Evolutionary conservation across 768 basidiomycete genomes (phyloP), one percentile per base, ranked within the genome.

Genomic region (Lactarius psammicola): DNA sequence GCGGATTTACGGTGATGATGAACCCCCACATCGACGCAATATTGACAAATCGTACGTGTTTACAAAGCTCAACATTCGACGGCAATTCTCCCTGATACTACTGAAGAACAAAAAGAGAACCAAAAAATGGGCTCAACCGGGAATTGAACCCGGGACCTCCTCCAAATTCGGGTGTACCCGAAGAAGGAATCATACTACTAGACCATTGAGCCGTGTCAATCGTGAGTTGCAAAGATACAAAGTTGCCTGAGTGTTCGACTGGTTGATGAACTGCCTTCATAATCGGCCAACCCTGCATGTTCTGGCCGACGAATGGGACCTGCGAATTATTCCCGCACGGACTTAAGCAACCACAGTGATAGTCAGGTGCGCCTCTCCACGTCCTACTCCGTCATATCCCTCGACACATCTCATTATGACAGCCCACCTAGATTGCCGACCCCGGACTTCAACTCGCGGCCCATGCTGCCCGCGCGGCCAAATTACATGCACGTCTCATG

Each of bases 401-500:
- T 42, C 46, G 38, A 55, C 62, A 59, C 33, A 51, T 62, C 61
- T 66, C 61, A 63, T 61, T 63, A 59, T 59, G 61, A 53, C 65
- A 62, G 65, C 44, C 61, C 49, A 59, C 44, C 33, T 67, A 74
- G 73, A 69, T 71, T 38, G 57, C 65, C 17, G 59, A 67, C 57
- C 72, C 80, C 28, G 71, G 78, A 54, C 62, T 70, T 9, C 73
- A 76, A 60, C 60, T 78, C 26, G 73, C 78, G 23, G 79, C 77
- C 3, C 74, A 80, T 55, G 73, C 66, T 9, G 76, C 81, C 10
- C 78, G 77, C 15, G 72, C 76, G 11, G 80, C 83, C 2, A 76
- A 80, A 20, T 68, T 81, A 1, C 82, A 83, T 20, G 75, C 75
- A 20, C 83, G 84, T 28, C 75, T 87, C 28, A 66, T 80, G 53